Evolutionary conservation across 148 eudicot species (phyloP).

Genomic region (Rhododendron williamsianum): DNA sequence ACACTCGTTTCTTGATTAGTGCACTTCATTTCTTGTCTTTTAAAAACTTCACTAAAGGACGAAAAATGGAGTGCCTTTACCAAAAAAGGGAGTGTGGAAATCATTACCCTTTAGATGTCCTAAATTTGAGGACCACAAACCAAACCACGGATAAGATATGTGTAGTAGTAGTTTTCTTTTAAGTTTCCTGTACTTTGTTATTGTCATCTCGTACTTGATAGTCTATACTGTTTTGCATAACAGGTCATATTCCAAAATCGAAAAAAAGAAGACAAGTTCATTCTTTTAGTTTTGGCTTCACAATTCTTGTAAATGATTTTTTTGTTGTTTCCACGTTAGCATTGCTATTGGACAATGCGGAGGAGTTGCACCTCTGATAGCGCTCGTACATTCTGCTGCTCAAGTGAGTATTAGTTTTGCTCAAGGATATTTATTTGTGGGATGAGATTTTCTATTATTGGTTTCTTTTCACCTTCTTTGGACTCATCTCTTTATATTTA

Average conservation of each 20-base stretch:
- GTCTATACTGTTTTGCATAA: neutral
- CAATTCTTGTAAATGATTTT: neutral
- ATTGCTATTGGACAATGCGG: slow-evolving; percentile 95
- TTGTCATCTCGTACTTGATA: neutral
- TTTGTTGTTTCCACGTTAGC: slow-evolving; percentile 28
- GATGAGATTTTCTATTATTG: neutral
- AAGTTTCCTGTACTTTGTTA: neutral
- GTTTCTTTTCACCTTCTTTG: neutral
- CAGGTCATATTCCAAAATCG: neutral
- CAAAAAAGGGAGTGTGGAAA: too few species aligned
- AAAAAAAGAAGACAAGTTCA: neutral
- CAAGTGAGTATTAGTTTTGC: slow-evolving; percentile 47
- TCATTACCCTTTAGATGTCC: neutral
- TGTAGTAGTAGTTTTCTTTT: too few species aligned
- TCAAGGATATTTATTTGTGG: neutral
- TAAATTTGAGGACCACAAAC: neutral
- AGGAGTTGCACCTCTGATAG: slow-evolving; percentile 84
- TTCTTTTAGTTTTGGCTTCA: neutral
- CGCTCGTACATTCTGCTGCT: slow-evolving; percentile 63
- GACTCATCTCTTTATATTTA: neutral
- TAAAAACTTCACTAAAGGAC: too few species aligned
- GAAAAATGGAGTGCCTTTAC: too few species aligned
- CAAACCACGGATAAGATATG: neutral
- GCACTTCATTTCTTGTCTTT: too few species aligned
- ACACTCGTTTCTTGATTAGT: too few species aligned